Conservation (phyloP, 352 stramenopile species). For the Globisporangium spiculum region DNA sequence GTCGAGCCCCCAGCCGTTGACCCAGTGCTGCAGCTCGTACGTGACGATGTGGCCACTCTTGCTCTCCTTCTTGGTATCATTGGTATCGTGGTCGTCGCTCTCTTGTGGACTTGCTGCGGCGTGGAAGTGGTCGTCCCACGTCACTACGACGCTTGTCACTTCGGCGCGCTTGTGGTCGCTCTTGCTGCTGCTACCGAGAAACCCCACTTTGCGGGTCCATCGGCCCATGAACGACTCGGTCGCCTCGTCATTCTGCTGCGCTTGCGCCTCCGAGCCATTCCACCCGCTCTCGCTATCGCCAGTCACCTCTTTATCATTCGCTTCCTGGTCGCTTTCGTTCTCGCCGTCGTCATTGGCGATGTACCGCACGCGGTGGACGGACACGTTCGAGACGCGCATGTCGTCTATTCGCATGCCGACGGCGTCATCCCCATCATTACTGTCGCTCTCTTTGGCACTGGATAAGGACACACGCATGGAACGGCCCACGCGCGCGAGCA, state of each 20-base stretch:
- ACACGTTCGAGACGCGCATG: constrained; percentile 54
- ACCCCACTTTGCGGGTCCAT: constrained; percentile 10
- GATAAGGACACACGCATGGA: constrained; percentile 18
- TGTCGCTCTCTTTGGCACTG: constrained; percentile 22
- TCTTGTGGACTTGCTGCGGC: constrained; percentile 17
- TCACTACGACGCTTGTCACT: constrained; percentile 54
- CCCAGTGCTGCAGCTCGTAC: constrained; percentile 76
- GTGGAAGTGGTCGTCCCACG: constrained; percentile 61
- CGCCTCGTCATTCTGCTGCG: background rate
- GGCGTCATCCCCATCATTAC: constrained; percentile 19
- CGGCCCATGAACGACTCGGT: constrained; percentile 14
- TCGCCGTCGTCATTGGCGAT: constrained; percentile 21
- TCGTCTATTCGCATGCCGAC: constrained; percentile 24
- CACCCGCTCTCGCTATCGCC: background rate
- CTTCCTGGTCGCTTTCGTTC: background rate
- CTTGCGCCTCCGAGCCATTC: constrained; percentile 15
- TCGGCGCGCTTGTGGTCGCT: constrained; percentile 19
- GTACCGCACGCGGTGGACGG: constrained; percentile 59
- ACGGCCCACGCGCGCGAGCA: constrained; percentile 7
- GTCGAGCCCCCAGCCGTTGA: constrained; percentile 60
- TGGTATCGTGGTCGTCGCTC: background rate
- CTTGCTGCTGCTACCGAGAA: background rate
- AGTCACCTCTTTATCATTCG: background rate
- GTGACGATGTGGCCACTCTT: constrained; percentile 13
- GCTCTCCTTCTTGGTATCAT: background rate